Percentiles rank a stretch among this genome's conserved stretches.
These are phyloP conservation scores for Lavandula angustifolia DNA, from an alignment of 257 asterid genomes.

Conservation along the genomic window DNA sequence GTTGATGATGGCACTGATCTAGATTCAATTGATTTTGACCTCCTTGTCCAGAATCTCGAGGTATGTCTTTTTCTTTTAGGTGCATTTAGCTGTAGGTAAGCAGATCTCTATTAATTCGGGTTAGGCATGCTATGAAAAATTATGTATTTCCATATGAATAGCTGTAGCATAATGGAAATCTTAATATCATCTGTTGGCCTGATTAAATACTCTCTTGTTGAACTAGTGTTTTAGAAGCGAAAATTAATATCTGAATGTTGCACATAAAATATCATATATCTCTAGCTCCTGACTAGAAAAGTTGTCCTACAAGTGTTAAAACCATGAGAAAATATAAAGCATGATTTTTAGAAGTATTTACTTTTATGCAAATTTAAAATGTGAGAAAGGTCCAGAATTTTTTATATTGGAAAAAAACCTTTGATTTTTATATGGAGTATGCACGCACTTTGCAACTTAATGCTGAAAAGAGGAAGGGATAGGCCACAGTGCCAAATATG, in stretches of 20 bases:
- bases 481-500: not conserved
- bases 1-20: slow-evolving; percentile 86
- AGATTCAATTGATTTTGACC: slow-evolving; percentile 88
- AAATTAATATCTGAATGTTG: slow-evolving; percentile 7
- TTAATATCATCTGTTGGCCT: slow-evolving; percentile 13
- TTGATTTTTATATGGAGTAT: not conserved
- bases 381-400: slow-evolving; percentile 4
- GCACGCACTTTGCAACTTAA: not conserved
- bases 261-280: not conserved
- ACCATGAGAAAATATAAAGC: not conserved
- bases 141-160: slow-evolving; percentile 1
- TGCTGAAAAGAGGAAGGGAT: not conserved
- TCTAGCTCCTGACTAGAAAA: slow-evolving; percentile 7
- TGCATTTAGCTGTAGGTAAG: not conserved
- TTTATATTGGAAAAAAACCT: not conserved
- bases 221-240: not conserved
- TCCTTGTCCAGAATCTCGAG: slow-evolving; percentile 87
- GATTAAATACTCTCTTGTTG: slow-evolving; percentile 5
- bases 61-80: slow-evolving; percentile 38
- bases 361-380: not conserved
- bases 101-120: slow-evolving; percentile 9
- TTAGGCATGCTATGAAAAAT: not conserved
- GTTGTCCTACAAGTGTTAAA: slow-evolving; percentile 1
- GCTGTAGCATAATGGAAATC: not conserved
- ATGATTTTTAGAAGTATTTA: not conserved